A percentile compares a stretch with the other conserved stretches of the same genome.
These are phyloP conservation scores for Poronia punctata DNA, from an alignment of 495 filamentous ascomycete genomes.

Conservation along the genomic window DNA sequence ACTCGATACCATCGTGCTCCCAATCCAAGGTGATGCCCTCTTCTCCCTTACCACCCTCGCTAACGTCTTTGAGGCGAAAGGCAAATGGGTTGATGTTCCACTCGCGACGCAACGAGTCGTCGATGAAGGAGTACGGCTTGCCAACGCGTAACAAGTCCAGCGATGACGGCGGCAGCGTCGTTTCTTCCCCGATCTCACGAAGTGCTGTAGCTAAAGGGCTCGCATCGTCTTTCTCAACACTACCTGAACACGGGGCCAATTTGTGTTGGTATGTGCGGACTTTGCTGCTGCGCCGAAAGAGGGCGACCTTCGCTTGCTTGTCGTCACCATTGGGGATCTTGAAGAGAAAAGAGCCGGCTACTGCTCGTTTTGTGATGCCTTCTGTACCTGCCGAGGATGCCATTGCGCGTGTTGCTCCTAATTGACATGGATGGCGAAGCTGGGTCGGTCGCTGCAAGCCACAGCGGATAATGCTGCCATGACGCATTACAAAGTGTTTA, in stretches of 20 bases:
- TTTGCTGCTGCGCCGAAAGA: conserved; percentile 51
- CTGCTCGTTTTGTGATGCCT: conserved; percentile 31
- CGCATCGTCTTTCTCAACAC: conserved; percentile 45
- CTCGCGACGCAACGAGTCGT: conserved; percentile 42
- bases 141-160: conserved; percentile 49
- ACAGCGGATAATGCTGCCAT: background rate
- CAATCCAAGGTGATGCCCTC: conserved; percentile 49
- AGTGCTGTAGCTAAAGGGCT: conserved; percentile 48
- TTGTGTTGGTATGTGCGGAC: conserved; percentile 52
- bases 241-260: conserved; percentile 55
- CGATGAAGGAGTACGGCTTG: conserved; percentile 51
- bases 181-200: conserved; percentile 60
- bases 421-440: background rate
- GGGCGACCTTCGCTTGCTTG: conserved; percentile 39
- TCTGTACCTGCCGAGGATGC: background rate
- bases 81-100: conserved; percentile 61
- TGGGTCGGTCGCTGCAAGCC: background rate
- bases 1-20: conserved; percentile 55
- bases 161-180: conserved; percentile 38
- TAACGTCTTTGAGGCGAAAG: conserved; percentile 42
- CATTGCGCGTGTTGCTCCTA: conserved; percentile 2
- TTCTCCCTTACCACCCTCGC: conserved; percentile 29
- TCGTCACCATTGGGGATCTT: conserved; percentile 24
- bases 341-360: conserved; percentile 54
- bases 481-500: conserved; percentile 1